These are phyloP conservation scores for Dichotomocladium elegans DNA, from an alignment of 371 early-diverging fungal genomes.

Conservation along the genomic window DNA sequence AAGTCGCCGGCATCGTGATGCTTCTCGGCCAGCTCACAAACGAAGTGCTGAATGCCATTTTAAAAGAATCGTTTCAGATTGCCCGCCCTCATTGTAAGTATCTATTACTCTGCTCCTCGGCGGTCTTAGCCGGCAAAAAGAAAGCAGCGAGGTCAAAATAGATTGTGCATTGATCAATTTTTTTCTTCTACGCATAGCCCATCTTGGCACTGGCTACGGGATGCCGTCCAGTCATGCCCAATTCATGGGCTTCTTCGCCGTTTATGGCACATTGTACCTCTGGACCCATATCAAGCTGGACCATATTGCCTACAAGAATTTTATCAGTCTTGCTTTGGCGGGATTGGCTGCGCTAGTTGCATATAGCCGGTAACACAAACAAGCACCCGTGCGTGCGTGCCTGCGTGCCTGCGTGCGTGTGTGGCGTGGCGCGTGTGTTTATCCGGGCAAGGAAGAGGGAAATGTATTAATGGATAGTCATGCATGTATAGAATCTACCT, in stretches of 20 bases:
- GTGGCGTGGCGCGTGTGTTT: not conserved
- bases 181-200: slow-evolving; percentile 32
- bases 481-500: slow-evolving; percentile 67
- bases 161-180: not conserved
- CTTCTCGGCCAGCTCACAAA: slow-evolving; percentile 78
- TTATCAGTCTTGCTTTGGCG: slow-evolving; percentile 29
- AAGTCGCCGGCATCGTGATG: slow-evolving; percentile 68
- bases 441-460: not conserved
- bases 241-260: slow-evolving; percentile 85
- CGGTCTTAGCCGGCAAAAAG: not conserved
- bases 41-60: slow-evolving; percentile 68
- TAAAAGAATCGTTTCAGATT: slow-evolving; percentile 71
- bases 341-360: slow-evolving; percentile 44
- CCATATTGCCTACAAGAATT: slow-evolving; percentile 34
- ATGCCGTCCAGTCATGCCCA: slow-evolving; percentile 95
- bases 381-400: too few relatives aligned
- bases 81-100: slow-evolving; percentile 72
- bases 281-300: slow-evolving; percentile 35
- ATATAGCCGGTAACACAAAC: slow-evolving; percentile 63
- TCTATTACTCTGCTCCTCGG: not conserved
- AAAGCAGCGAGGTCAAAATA: not conserved
- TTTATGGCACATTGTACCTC: slow-evolving; percentile 61
- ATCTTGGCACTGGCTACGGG: slow-evolving; percentile 86
- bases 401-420: not conserved
- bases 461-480: not conserved